Evolutionary conservation across 2,329 filamentous ascomycete species (phyloP).

Genomic region (Trichoderma gracile): DNA sequence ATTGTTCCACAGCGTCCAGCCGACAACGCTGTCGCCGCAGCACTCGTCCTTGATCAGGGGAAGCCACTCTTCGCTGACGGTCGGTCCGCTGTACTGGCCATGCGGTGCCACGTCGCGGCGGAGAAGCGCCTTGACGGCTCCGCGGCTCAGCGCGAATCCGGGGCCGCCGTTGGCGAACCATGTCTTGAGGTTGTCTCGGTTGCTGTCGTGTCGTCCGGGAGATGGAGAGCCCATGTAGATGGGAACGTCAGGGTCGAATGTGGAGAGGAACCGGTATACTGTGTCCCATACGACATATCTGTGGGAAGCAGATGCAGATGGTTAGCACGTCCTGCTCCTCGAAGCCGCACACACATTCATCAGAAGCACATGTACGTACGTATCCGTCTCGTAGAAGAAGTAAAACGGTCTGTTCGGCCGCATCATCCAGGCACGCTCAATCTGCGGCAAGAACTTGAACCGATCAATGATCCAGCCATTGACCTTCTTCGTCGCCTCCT

Average conservation of each 20-base stretch:
- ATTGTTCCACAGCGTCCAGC: conserved; percentile 48
- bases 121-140: conserved; percentile 46
- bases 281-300: conserved; percentile 39
- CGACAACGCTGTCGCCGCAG: conserved; percentile 55
- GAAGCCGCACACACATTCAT: too few relatives aligned
- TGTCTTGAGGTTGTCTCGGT: conserved; percentile 35
- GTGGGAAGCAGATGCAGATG: not conserved
- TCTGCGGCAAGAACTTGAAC: conserved; percentile 59
- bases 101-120: conserved; percentile 35
- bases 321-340: not conserved
- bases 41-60: conserved; percentile 48
- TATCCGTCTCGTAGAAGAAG: conserved; percentile 59
- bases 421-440: conserved; percentile 50
- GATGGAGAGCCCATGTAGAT: conserved; percentile 54
- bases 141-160: conserved; percentile 49
- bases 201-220: conserved; percentile 40
- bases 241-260: conserved; percentile 46
- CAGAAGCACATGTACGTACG: conserved; percentile 39
- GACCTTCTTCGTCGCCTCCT: conserved; percentile 36
- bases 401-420: conserved; percentile 55
- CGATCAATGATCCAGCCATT: conserved; percentile 56
- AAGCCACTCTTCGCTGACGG: conserved; percentile 44
- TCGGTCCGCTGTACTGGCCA: conserved; percentile 44
- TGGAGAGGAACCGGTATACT: conserved; percentile 51
- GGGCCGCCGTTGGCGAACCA: conserved; percentile 54